Base-by-base conservation (phyloP, 2,329 filamentous ascomycete species). In the Cercospora berteroae region DNA sequence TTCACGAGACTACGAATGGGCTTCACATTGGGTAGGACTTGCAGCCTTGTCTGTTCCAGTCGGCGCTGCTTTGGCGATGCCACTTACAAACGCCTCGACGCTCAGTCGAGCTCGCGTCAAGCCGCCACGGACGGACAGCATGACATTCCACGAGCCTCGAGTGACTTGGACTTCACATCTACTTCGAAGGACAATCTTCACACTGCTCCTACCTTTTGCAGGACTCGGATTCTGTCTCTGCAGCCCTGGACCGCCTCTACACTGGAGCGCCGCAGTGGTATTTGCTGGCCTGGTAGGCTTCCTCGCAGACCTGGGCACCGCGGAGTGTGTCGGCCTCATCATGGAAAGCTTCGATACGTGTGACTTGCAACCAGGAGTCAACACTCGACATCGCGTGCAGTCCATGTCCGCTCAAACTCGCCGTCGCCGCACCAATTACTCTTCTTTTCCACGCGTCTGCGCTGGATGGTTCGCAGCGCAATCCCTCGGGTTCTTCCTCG, bases 311-410 rank as follows among this genome's bases (percentile, higher is more conserved):
- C 84, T 94, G 9, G 90, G 90, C 1, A 88, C 92, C 56, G 87
- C 90, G 2, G 91, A 94, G 78, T 93, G 90, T 77, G 87, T 90
- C 70, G 90, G 90, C 0, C 80, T 94, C 33, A 85, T 93, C 75
- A 93, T 94, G 90, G 90, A 93, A 75, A 89, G 88, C 0, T 94
- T 90, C 77, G 91, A 94, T 76, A 91, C 88, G n/a, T 92, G 89
- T 48, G 91, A 94, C 77, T 82, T 94, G 4, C 90, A 91, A 71
- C 88, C 89, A 2, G 89, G 89, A 10, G 89, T 90, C 82, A 90
- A 85, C 65, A 83, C 80, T 29, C 76, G 73, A 27, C 83, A 84
- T 71, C 79, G 82, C 0, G 74, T 83, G 20, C 73, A 82, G 74
- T 83, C 72, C 64, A 79, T 85, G 75, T 79, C 81, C 20, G 52